Conservation (phyloP, 768 basidiomycete genomes). For the Mycena galericulata region DNA sequence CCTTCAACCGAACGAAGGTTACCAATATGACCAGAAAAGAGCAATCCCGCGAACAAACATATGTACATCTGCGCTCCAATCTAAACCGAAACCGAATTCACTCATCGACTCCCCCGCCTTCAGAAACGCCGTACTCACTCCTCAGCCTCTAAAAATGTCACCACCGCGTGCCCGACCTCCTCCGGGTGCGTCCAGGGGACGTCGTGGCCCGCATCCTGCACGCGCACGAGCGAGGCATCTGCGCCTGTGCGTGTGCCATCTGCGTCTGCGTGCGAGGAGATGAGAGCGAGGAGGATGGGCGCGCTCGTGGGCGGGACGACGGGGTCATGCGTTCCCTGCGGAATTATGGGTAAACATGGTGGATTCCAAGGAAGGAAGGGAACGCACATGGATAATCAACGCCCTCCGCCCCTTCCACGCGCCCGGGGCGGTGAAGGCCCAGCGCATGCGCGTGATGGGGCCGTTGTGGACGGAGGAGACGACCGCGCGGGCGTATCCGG, state of each 20-base stretch:
- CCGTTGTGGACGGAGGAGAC: slow-evolving; percentile 62
- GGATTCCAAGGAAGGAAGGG: not conserved
- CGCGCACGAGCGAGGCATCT: slow-evolving; percentile 48
- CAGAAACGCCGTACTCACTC: too few relatives aligned
- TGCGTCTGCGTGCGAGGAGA: slow-evolving; percentile 9
- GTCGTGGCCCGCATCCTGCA: slow-evolving; percentile 68
- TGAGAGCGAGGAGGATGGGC: not conserved
- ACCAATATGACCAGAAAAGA: too few relatives aligned
- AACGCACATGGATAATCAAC: slow-evolving; percentile 24
- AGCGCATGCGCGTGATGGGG: slow-evolving; percentile 39
- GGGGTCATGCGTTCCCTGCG: slow-evolving; percentile 9
- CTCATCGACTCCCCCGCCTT: too few relatives aligned
- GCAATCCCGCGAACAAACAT: too few relatives aligned
- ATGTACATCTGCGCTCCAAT: too few relatives aligned
- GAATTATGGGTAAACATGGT: not conserved
- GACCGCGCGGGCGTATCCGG: slow-evolving; percentile 60
- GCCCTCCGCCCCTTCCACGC: slow-evolving; percentile 7
- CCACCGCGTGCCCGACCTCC: slow-evolving; percentile 48
- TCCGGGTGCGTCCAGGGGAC: slow-evolving; percentile 57
- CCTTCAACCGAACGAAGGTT: too few relatives aligned
- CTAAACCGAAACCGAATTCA: too few relatives aligned
- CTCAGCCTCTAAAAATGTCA: slow-evolving; percentile 44
- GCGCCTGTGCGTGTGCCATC: not conserved
- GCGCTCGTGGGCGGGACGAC: not conserved
- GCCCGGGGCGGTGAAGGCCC: slow-evolving; percentile 12